A percentile compares a stretch with the other conserved stretches of the same genome.
phyloP scores from a whole-genome alignment of 1,284 basidiomycete species.

The Ceratobasidium sp. region DNA sequence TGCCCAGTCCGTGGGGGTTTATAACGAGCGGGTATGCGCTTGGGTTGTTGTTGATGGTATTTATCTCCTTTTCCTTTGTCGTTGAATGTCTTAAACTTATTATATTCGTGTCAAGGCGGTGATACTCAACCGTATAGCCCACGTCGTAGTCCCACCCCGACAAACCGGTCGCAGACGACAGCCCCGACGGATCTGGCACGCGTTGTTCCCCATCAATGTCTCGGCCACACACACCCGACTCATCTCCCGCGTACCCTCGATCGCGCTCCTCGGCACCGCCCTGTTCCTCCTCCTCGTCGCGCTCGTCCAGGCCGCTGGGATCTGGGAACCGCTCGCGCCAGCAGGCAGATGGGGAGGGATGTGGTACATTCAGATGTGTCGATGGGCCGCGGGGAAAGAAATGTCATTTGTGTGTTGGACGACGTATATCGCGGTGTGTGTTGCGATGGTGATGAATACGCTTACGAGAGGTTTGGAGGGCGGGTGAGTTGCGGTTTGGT shows the following conservation, averaged over 20 bases:
- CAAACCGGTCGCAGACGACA: slow-evolving; percentile 56
- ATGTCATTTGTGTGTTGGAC: slow-evolving; percentile 78
- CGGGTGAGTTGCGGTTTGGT: slow-evolving; percentile 44
- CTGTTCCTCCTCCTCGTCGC: slow-evolving; percentile 71
- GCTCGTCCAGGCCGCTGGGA: slow-evolving; percentile 68
- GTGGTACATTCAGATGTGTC: slow-evolving; percentile 60
- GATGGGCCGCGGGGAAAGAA: slow-evolving; percentile 66
- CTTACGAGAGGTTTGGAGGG: slow-evolving; percentile 77
- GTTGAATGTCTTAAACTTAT: slow-evolving; percentile 46
- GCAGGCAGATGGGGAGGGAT: slow-evolving; percentile 51
- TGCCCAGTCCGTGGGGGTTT: slow-evolving; percentile 76
- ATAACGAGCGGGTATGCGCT: slow-evolving; percentile 77
- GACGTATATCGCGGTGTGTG: slow-evolving; percentile 76
- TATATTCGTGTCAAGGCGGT: slow-evolving; percentile 65
- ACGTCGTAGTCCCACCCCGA: slow-evolving; percentile 79
- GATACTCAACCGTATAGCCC: slow-evolving; percentile 78
- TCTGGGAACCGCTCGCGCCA: slow-evolving; percentile 54
- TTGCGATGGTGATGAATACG: slow-evolving; percentile 72
- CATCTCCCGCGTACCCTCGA: slow-evolving; percentile 71
- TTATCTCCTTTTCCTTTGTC: slow-evolving; percentile 2
- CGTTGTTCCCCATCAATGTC: slow-evolving; percentile 73
- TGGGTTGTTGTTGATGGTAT: slow-evolving; percentile 74
- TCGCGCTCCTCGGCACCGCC: slow-evolving; percentile 70
- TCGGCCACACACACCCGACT: slow-evolving; percentile 71
- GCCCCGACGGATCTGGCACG: slow-evolving; percentile 56